phyloP scores from a whole-genome alignment of 2,329 filamentous ascomycete species.

The Berkeleyomyces rouxiae region DNA sequence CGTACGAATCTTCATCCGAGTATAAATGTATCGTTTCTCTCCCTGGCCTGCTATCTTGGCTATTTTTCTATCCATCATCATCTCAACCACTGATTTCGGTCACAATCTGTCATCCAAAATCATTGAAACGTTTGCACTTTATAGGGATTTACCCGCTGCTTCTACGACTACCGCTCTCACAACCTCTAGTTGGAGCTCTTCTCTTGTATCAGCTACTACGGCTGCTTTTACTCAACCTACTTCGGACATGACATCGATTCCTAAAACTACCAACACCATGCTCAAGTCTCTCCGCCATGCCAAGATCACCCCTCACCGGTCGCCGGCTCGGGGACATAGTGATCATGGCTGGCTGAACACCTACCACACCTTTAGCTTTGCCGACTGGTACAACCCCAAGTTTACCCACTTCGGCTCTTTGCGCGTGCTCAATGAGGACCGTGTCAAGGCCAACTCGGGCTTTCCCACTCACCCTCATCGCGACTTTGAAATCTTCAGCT shows the following conservation, averaged over 20 bases:
- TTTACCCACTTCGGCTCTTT: constrained; percentile 58
- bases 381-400: constrained; percentile 48
- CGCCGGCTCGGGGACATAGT: constrained; percentile 53
- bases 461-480: constrained; percentile 76
- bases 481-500: constrained; percentile 81
- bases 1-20: background rate
- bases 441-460: constrained; percentile 54
- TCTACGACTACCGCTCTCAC: constrained; percentile 12
- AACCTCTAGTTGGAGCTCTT: constrained; percentile 13
- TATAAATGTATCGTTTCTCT: constrained; percentile 26
- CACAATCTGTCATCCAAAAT: constrained; percentile 8
- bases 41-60: constrained; percentile 22
- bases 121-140: constrained; percentile 16
- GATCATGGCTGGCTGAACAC: constrained; percentile 80
- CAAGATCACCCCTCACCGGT: constrained; percentile 60
- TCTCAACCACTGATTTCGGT: constrained; percentile 19
- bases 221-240: constrained; percentile 7
- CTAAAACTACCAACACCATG: constrained; percentile 33
- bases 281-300: constrained; percentile 47
- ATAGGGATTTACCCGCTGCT: constrained; percentile 1
- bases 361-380: constrained; percentile 77
- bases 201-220: constrained; percentile 10
- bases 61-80: constrained; percentile 24
- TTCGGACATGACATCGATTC: constrained; percentile 21
- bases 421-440: constrained; percentile 78